Conservation (phyloP, 2,329 filamentous ascomycete species). For the Thermothelomyces thermophilus region DNA sequence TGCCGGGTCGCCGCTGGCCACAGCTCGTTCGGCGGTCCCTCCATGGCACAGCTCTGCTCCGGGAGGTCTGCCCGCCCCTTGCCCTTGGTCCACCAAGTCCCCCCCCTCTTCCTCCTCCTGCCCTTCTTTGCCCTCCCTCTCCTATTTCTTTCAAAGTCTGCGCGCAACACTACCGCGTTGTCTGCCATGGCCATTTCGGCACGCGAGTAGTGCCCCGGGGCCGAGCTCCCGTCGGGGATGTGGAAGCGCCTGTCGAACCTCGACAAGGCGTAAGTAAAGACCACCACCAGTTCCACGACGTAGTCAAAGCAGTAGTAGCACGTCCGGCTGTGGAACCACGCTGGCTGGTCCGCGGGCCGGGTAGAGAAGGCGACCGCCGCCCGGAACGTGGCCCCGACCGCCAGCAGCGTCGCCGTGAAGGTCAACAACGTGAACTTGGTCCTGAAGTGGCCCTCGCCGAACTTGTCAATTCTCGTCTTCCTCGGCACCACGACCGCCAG, state of each 20-base stretch:
- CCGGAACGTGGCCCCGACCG: constrained; percentile 64
- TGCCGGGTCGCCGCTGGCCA: background rate
- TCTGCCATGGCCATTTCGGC: background rate
- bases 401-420: constrained; percentile 51
- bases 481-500: constrained; percentile 43
- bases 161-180: background rate
- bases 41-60: too few species aligned
- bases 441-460: constrained; percentile 60
- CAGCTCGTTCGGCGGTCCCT: background rate
- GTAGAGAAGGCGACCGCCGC: constrained; percentile 50
- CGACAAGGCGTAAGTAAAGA: constrained; percentile 58
- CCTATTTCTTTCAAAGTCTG: background rate
- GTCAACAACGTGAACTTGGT: constrained; percentile 62
- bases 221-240: constrained; percentile 62
- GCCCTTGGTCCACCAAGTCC: background rate
- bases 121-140: background rate
- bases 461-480: constrained; percentile 43
- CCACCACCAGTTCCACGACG: constrained; percentile 62
- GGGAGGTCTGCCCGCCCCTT: background rate
- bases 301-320: constrained; percentile 80
- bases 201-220: constrained; percentile 44
- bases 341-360: constrained; percentile 46
- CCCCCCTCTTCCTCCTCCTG: background rate
- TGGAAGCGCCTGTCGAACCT: constrained; percentile 72
- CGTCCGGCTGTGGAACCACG: constrained; percentile 64